Evolutionary conservation across 345 rosid species (phyloP), one percentile per base, ranked within the genome.

Genomic region (Ceriops zippeliana): DNA sequence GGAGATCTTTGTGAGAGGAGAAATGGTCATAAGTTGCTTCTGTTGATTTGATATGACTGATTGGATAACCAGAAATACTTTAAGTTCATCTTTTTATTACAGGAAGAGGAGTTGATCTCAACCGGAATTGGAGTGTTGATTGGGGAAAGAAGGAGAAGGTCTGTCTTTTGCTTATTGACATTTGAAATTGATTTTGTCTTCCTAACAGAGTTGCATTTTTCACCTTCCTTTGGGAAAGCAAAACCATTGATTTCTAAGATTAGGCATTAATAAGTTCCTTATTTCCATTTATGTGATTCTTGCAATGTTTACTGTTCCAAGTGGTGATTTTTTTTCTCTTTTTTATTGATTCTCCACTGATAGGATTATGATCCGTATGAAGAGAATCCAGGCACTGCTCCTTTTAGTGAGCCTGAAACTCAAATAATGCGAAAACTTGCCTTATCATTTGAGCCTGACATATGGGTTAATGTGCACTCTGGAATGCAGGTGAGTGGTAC

Each of bases 111-210:
- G 99, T 96, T 73, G 99, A 96, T 80, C 89, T 96, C 64, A 92
- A 96, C 80, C 83, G 99, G 68, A 96, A 96, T 59, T 96, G 99
- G 99, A 88, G 95, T 31, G 98, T 96, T 58, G 97, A 96, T 71
- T 92, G 99, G 99, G 99, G 98, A 54, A 96, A 86, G 82, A 96
- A 92, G 76, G 99, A 96, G 82, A 85, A 96, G 92, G 99, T 92
- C 31, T 54, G 62, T 47, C 5, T 42, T 49, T 15, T 73, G 56
- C 19, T 52, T 65, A 22, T 64, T 52, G 49, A 56, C 31, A 0
- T 37, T 51, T 31, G 37, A 52, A 56, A 57, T 28, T 20, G 68
- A 65, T 49, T 66, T 67, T 53, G 52, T 49, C 13, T 65, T 67
- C 46, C 37, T 66, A 56, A 24, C 21, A 5, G 31, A 30, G 24